Base-by-base conservation (phyloP, 2,329 filamentous ascomycete genomes). In the Fusarium abutilonis region DNA sequence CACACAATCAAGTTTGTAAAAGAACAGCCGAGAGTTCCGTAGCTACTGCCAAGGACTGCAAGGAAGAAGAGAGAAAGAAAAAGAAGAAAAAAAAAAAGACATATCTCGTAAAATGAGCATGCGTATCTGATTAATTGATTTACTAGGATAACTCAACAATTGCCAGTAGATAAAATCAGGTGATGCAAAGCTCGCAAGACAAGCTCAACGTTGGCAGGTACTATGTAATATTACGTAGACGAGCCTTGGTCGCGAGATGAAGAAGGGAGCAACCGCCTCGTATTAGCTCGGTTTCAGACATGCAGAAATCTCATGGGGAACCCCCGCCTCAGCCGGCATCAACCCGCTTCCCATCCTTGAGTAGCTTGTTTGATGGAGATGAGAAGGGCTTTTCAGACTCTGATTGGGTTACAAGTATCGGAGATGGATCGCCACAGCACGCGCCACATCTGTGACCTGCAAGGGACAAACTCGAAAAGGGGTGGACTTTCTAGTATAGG, bases 301-400 rank as follows among this genome's bases (percentile, higher is more conserved):
- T 59, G 38, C 42, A 52, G 49, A 26, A 46, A 48, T 40, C 42
- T 31, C 52, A 60, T 58, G 53, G 58, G 45, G 53, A 50, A 32
- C 36, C 48, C 32, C 51, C 50, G 15, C 39, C 32, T 40, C 23
- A 40, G 49, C 43, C 29, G 56, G 52, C 45, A 42, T 39, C 38
- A 38, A 13, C 46, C 56, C 61, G 51, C 59, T 64, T 54, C 52
- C 34, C 57, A 62, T 50, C 52, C 53, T 15, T 32, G 52, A 50
- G 45, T 51, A 70, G 68, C 68, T 70, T 70, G 68, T 70, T 70
- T 59, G 56, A 54, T 70, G 68, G 68, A 31, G 56, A 66, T 31
- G n/a, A 45, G 34, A 19, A 43, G 21, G n/a, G 15, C 5, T n/a
- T 35, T 11, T 3, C 17, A 17, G 1, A 7, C 9, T 17, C 2